Evolutionary conservation across 2,329 filamentous ascomycete genomes (phyloP).

Genomic region (Colletotrichum phormii): DNA sequence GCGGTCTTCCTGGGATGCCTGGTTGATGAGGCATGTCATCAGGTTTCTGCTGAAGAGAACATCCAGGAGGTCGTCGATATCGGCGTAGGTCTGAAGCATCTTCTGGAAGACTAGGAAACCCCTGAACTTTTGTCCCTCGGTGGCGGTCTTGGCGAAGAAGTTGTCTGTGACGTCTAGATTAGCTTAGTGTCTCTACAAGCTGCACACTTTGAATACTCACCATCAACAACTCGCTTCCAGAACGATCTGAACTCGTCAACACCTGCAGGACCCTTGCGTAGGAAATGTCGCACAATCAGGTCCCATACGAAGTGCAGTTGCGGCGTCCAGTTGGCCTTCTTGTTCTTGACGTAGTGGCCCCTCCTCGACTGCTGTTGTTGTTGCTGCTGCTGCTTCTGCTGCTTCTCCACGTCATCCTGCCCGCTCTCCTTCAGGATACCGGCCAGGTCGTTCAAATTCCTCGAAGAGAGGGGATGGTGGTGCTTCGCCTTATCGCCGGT

Average conservation of each 20-base stretch:
- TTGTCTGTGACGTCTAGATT: conserved; percentile 67
- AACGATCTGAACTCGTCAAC: conserved; percentile 76
- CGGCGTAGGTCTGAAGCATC: conserved; percentile 68
- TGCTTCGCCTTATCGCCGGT: conserved; percentile 72
- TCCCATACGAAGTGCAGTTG: conserved; percentile 92
- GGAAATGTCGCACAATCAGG: conserved; percentile 72
- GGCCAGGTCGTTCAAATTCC: conserved; percentile 76
- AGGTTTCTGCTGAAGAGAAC: conserved; percentile 86
- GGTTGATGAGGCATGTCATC: conserved; percentile 84
- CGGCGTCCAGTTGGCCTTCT: conserved; percentile 81
- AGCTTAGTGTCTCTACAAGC: conserved; percentile 34
- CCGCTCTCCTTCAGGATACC: conserved; percentile 84
- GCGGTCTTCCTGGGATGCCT: conserved; percentile 80
- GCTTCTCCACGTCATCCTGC: conserved; percentile 56
- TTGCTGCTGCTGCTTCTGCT: conserved; percentile 39
- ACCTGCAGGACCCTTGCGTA: conserved; percentile 50
- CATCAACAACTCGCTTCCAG: conserved; percentile 88
- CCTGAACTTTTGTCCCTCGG: conserved; percentile 90
- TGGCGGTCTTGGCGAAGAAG: conserved; percentile 84
- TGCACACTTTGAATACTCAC: conserved; percentile 59
- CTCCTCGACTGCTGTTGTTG: conserved; percentile 42
- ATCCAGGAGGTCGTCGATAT: conserved; percentile 54
- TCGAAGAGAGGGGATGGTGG: conserved; percentile 79
- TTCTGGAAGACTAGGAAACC: conserved; percentile 90
- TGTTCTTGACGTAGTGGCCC: conserved; percentile 52